Percentiles rank a stretch among this genome's conserved stretches.
phyloP scores from a whole-genome alignment of 345 rosid genomes.

The Draba incana region DNA sequence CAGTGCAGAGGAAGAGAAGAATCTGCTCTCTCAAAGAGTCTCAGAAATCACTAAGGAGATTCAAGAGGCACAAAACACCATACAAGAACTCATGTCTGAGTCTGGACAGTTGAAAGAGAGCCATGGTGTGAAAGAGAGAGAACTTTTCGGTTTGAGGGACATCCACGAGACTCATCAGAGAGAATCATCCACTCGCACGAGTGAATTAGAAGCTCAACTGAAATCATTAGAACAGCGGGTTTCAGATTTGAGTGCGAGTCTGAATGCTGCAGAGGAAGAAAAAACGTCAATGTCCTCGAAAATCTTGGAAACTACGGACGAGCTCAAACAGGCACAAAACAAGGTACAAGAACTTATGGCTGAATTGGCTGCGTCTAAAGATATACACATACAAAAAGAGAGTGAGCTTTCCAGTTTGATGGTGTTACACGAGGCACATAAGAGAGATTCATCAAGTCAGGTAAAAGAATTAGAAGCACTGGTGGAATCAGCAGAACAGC shows the following conservation, averaged over 20 bases:
- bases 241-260: constrained; percentile 50
- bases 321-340: constrained; percentile 54
- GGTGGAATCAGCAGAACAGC: constrained; percentile 59
- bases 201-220: constrained; percentile 40
- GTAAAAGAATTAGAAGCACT: constrained; percentile 37
- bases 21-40: constrained; percentile 51
- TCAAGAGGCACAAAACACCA: constrained; percentile 48
- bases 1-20: constrained; percentile 56
- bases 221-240: constrained; percentile 46
- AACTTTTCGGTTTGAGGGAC: constrained; percentile 46
- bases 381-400: constrained; percentile 54
- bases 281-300: constrained; percentile 55
- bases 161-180: constrained; percentile 50
- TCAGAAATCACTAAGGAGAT: constrained; percentile 56
- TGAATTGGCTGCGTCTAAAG: constrained; percentile 52
- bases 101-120: constrained; percentile 48
- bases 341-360: constrained; percentile 43
- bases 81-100: constrained; percentile 50
- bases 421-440: constrained; percentile 58
- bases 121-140: constrained; percentile 46
- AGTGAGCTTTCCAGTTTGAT: constrained; percentile 54
- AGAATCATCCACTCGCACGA: constrained; percentile 50
- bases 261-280: constrained; percentile 56
- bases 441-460: constrained; percentile 51
- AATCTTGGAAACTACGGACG: constrained; percentile 51